Evolutionary conservation across 371 early-diverging fungal species (phyloP).

Genomic region (Mucor indicus): DNA sequence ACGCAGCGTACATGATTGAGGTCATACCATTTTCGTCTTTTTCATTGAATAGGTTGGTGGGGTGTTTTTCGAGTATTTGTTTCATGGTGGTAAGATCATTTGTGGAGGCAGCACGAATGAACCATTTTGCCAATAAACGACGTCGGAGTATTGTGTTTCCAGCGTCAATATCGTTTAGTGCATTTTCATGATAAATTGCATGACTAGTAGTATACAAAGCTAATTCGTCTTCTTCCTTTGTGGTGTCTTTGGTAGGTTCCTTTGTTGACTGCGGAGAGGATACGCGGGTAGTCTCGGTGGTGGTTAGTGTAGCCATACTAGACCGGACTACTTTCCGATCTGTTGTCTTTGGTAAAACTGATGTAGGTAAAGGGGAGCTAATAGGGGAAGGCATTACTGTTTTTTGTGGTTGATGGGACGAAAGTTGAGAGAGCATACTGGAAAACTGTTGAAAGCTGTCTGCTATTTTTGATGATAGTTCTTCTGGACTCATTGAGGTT

Average conservation of each 20-base stretch:
- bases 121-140: slow-evolving; percentile 5
- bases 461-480: slow-evolving; percentile 35
- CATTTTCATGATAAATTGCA: slow-evolving; percentile 5
- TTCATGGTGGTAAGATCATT: slow-evolving; percentile 16
- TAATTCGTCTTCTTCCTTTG: no score
- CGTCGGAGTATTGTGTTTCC: slow-evolving; percentile 8
- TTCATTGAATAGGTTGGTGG: slow-evolving; percentile 2
- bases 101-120: slow-evolving; percentile 22
- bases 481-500: slow-evolving; percentile 19
- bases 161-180: background rate
- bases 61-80: slow-evolving; percentile 1
- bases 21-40: slow-evolving; percentile 13
- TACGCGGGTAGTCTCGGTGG: no score
- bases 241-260: no score
- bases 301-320: background rate
- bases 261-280: no score
- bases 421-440: slow-evolving; percentile 33
- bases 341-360: no score
- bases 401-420: background rate
- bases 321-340: no score
- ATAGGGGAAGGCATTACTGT: no score
- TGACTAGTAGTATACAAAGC: no score
- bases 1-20: slow-evolving; percentile 20
- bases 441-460: slow-evolving; percentile 45
- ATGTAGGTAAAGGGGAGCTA: no score